These are phyloP conservation scores for Mucor saturninus DNA, from an alignment of 371 early-diverging fungal species.

Conservation along the genomic window DNA sequence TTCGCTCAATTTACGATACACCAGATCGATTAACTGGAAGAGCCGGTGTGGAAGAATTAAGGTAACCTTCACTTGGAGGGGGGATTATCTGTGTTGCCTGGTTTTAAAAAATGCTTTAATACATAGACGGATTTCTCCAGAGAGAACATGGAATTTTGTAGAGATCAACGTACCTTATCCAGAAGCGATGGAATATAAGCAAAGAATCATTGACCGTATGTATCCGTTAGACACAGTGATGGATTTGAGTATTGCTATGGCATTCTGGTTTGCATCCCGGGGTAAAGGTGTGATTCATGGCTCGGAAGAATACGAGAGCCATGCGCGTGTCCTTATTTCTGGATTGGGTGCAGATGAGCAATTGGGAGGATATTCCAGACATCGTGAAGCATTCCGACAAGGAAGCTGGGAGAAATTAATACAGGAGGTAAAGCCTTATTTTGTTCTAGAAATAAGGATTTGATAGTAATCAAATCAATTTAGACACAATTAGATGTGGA, in stretches of 20 bases:
- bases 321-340: slow-evolving; percentile 81
- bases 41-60: slow-evolving; percentile 66
- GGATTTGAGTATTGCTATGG: slow-evolving; percentile 97
- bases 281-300: slow-evolving; percentile 61
- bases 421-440: slow-evolving; percentile 51
- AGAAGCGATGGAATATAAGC: slow-evolving; percentile 62
- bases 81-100: background rate
- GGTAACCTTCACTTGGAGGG: background rate
- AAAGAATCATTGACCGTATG: slow-evolving; percentile 74
- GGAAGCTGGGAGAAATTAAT: slow-evolving; percentile 72
- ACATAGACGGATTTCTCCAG: slow-evolving; percentile 57
- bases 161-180: slow-evolving; percentile 85
- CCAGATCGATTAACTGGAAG: slow-evolving; percentile 91
- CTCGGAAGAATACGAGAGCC: slow-evolving; percentile 55
- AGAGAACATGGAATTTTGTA: slow-evolving; percentile 86
- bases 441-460: background rate
- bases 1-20: slow-evolving; percentile 67
- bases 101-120: too few species aligned
- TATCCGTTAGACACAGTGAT: slow-evolving; percentile 88
- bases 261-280: slow-evolving; percentile 94
- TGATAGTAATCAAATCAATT: background rate
- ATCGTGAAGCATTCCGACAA: slow-evolving; percentile 74
- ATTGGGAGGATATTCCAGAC: slow-evolving; percentile 91
- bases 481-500: slow-evolving; percentile 85
- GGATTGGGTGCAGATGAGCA: slow-evolving; percentile 98